A percentile compares a stretch with the other conserved stretches of the same genome.
Evolutionary conservation across 1,284 basidiomycete genomes (phyloP).

Genomic region (Fomes fomentarius): DNA sequence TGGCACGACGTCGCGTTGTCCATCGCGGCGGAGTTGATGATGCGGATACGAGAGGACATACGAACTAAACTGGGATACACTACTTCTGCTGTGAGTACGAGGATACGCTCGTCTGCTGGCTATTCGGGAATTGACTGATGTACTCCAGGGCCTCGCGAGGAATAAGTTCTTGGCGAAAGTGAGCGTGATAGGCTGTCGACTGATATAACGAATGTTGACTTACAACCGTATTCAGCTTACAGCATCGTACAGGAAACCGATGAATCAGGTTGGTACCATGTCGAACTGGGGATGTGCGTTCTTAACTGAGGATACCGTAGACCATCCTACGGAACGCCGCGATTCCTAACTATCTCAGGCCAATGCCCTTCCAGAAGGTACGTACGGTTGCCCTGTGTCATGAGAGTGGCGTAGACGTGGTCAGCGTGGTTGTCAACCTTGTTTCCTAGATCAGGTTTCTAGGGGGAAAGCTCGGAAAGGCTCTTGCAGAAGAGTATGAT

Average conservation of each 20-base stretch:
- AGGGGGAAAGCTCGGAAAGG: constrained; percentile 92
- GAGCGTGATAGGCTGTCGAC: not conserved
- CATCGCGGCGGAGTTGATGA: constrained; percentile 89
- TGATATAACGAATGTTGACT: not conserved
- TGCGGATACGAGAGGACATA: constrained; percentile 73
- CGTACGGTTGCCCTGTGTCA: not conserved
- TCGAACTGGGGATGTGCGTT: not conserved
- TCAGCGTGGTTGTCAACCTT: not conserved
- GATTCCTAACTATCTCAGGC: constrained; percentile 80
- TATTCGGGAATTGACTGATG: not conserved
- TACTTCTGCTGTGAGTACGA: constrained; percentile 79
- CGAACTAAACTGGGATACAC: constrained; percentile 84
- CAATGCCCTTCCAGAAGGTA: constrained; percentile 89
- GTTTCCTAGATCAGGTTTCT: constrained; percentile 83
- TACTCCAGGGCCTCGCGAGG: constrained; percentile 78
- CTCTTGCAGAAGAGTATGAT: constrained; percentile 86
- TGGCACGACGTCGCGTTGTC: constrained; percentile 96
- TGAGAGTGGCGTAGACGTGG: not conserved
- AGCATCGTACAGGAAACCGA: constrained; percentile 90
- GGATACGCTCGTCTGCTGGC: not conserved
- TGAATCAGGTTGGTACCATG: constrained; percentile 65
- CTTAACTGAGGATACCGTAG: constrained; percentile 38
- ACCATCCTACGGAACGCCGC: constrained; percentile 84
- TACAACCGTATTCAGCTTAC: constrained; percentile 56
- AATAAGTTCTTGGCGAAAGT: constrained; percentile 97